Evolutionary conservation across 2,329 filamentous ascomycete genomes (phyloP), one percentile per base, ranked within the genome.

Genomic region (Cladosporium sp.): DNA sequence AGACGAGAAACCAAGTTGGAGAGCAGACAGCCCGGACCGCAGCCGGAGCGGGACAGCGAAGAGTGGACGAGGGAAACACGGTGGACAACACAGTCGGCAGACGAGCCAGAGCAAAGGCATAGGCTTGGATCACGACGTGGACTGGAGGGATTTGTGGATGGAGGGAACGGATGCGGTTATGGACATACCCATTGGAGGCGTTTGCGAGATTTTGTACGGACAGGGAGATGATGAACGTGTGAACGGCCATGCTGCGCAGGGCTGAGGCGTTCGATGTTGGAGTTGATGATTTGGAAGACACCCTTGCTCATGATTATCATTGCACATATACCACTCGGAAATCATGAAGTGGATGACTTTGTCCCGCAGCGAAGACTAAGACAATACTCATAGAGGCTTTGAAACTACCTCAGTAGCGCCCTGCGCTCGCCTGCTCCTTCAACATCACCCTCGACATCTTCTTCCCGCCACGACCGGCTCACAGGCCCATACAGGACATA

Each of bases 151-250:
- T 66, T 84, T 96, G 21, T 99, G 95, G 95, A 93, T 88, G 73
- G 89, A 91, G 72, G 93, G 95, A 21, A 99, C 95, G 0, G 95
- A 99, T 82, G 95, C 93, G 1, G 95, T 98, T 8, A 91, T 99
- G 91, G 95, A 99, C 80, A 89, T 99, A 58, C 95, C 95, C 8
- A 86, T 98, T 70, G 93, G 93, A 11, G 95, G 94, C 0, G 94
- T 98, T 1, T 98, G 94, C 75, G 93, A 99, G 80, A 88, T 99
- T 37, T 77, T 99, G 26, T 99, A 98, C 78, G 93, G 92, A 8
- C 35, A 49, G 10, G 50, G 50, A 16, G 50, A 40, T 18, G 31
- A 62, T 4, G 59, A 62, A 11, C 12, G 7, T n/a, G 11, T 5
- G 46, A 62, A 62, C 40, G 59, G 46, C 4, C 21, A 52, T 52